phyloP scores from a whole-genome alignment of 2,329 filamentous ascomycete species.

The Exophiala lecanii-corni region DNA sequence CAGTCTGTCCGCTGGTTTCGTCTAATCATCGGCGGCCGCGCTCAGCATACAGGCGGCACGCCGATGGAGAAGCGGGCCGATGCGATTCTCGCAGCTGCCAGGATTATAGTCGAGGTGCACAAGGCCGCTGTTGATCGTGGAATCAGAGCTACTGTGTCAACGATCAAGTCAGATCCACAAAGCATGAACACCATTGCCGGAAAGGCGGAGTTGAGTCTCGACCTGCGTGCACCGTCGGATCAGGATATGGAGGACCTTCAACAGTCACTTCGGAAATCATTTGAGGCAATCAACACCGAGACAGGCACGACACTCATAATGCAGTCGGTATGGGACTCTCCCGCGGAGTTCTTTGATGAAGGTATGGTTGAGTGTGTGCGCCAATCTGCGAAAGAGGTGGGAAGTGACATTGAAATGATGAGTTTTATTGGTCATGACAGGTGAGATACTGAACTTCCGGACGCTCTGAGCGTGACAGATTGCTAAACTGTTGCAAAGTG shows the following conservation, averaged over 20 bases:
- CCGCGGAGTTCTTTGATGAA: conserved; percentile 7
- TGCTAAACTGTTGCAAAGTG: conserved; percentile 1
- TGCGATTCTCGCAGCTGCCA: conserved; percentile 61
- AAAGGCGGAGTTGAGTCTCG: conserved; percentile 14
- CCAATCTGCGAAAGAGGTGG: conserved; percentile 2
- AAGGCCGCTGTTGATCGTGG: conserved; percentile 52
- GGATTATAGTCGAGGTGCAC: conserved; percentile 63
- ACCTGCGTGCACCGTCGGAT: conserved; percentile 13
- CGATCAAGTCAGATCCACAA: conserved; percentile 19
- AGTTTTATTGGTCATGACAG: conserved; percentile 13
- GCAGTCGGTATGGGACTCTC: conserved; percentile 8
- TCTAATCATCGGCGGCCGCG: conserved; percentile 59
- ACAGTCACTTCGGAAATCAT: background rate
- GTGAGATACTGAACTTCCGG: conserved; percentile 1
- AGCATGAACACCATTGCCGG: conserved; percentile 20
- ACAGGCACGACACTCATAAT: conserved; percentile 2
- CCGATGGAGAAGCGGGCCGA: conserved; percentile 63
- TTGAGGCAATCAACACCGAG: conserved; percentile 6
- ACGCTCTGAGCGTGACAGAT: too few species aligned
- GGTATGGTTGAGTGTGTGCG: conserved; percentile 10
- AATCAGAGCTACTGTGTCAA: conserved; percentile 58
- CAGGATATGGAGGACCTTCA: conserved; percentile 11
- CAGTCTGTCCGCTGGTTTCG: conserved; percentile 73
- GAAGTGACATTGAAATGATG: conserved; percentile 9
- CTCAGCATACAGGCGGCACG: conserved; percentile 71